A percentile compares a stretch with the other conserved stretches of the same genome.
Evolutionary conservation across 768 basidiomycete species (phyloP).

Genomic region (Lepiota subincarnata): DNA sequence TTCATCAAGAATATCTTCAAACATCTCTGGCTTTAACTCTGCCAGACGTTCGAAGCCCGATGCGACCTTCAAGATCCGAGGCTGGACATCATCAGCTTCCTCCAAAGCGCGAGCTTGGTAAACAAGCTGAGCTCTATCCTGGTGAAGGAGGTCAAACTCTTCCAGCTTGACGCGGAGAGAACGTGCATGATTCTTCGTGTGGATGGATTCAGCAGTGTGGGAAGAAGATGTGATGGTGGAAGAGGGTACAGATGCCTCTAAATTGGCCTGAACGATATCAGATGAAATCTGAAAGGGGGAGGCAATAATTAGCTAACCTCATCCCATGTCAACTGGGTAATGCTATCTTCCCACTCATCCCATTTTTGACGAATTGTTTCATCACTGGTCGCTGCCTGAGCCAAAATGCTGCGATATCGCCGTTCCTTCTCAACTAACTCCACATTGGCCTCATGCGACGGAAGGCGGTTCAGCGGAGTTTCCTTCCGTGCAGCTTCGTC

Average conservation of each 20-base stretch:
- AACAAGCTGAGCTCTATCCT: slow-evolving; percentile 57
- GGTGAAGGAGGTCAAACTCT: slow-evolving; percentile 68
- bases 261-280: slow-evolving; percentile 41
- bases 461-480: slow-evolving; percentile 42
- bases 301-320: slow-evolving; percentile 43
- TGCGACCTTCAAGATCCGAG: slow-evolving; percentile 63
- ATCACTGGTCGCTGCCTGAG: slow-evolving; percentile 73
- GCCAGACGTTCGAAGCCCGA: slow-evolving; percentile 59
- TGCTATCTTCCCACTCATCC: slow-evolving; percentile 79
- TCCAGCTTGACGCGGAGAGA: slow-evolving; percentile 72
- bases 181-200: slow-evolving; percentile 63
- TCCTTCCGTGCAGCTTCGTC: slow-evolving; percentile 67
- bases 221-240: slow-evolving; percentile 39
- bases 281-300: neutral
- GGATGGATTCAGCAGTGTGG: slow-evolving; percentile 35
- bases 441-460: slow-evolving; percentile 77
- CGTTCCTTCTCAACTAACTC: slow-evolving; percentile 68
- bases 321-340: slow-evolving; percentile 64
- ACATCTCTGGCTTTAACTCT: slow-evolving; percentile 80
- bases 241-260: slow-evolving; percentile 68
- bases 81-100: slow-evolving; percentile 68
- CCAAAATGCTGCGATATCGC: slow-evolving; percentile 68
- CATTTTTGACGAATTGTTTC: slow-evolving; percentile 75
- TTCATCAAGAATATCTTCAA: slow-evolving; percentile 77
- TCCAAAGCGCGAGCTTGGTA: slow-evolving; percentile 59